phyloP scores from a whole-genome alignment of 768 basidiomycete species.

The Russula sp. region DNA sequence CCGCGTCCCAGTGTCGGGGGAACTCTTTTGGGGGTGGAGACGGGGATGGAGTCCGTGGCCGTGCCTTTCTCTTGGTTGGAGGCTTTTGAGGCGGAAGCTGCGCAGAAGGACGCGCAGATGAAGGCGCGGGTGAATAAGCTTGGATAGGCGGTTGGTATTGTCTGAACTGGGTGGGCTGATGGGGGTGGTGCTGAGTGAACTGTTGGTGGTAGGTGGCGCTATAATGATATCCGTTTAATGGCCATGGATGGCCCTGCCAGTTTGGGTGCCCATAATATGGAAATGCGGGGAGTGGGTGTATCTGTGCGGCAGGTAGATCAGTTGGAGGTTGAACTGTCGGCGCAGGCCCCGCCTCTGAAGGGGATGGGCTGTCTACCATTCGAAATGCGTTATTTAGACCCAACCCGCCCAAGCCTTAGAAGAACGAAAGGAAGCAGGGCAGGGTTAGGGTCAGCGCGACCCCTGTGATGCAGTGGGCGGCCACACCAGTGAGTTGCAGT shows the following conservation, averaged over 20 bases:
- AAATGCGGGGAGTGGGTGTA: slow-evolving; percentile 18
- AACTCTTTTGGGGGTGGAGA: slow-evolving; percentile 21
- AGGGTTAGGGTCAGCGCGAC: slow-evolving; percentile 12
- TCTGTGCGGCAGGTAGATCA: slow-evolving; percentile 7
- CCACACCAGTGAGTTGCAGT: too few species aligned
- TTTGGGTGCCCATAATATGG: slow-evolving; percentile 27
- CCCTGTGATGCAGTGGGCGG: too few species aligned
- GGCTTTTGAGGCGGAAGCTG: neutral
- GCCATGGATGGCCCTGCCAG: slow-evolving; percentile 25
- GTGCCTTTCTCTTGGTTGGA: slow-evolving; percentile 8
- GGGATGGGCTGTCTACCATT: slow-evolving; percentile 21
- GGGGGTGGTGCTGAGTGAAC: slow-evolving; percentile 1
- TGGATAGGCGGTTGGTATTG: slow-evolving; percentile 14
- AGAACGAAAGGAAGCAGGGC: neutral
- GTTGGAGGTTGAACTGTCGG: neutral
- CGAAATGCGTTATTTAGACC: too few species aligned
- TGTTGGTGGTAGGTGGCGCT: slow-evolving; percentile 21
- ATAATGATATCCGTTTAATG: slow-evolving; percentile 22
- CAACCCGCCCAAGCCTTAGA: neutral
- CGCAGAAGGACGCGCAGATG: neutral
- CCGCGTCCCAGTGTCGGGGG: slow-evolving; percentile 24
- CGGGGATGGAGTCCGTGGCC: slow-evolving; percentile 14
- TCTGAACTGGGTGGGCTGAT: slow-evolving; percentile 16
- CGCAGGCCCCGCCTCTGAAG: slow-evolving; percentile 16
- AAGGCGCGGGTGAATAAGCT: neutral